These are phyloP conservation scores for Nakaseomyces nivariensis DNA, from an alignment of 1,139 yeast genomes.

Conservation along the genomic window DNA sequence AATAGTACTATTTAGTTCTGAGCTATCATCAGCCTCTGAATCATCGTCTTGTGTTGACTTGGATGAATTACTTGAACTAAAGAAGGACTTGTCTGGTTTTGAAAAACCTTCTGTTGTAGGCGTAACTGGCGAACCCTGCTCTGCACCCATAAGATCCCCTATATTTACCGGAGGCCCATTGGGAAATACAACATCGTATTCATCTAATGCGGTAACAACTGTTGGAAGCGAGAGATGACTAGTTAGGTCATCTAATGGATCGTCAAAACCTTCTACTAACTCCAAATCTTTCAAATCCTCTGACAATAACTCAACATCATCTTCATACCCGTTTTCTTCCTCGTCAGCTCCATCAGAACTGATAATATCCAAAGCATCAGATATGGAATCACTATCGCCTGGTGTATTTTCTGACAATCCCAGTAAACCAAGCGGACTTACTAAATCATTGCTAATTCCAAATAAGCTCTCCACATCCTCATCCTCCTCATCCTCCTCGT, in stretches of 20 bases:
- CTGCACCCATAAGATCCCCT: not conserved
- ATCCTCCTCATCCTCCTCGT: not conserved
- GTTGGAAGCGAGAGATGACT: constrained; percentile 9
- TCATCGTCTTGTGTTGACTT: not conserved
- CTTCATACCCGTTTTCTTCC: constrained; percentile 5
- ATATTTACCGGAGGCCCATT: not conserved
- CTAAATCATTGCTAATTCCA: not conserved
- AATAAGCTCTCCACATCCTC: constrained; percentile 3
- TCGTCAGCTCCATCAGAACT: constrained; percentile 2
- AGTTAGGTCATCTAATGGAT: not conserved
- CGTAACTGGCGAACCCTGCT: not conserved
- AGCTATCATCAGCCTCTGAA: constrained; percentile 1
- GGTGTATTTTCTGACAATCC: not conserved
- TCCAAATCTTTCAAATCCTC: constrained; percentile 4
- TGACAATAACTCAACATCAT: constrained; percentile 4
- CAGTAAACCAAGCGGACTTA: not conserved
- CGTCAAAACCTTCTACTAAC: not conserved
- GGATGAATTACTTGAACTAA: not conserved
- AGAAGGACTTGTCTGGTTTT: not conserved
- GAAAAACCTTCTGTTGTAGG: not conserved
- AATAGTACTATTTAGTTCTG: constrained; percentile 10
- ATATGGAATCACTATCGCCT: constrained; percentile 2
- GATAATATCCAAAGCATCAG: constrained; percentile 3
- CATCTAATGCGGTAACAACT: constrained; percentile 19
- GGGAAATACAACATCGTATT: constrained; percentile 15